Percentiles rank a stretch among this genome's conserved stretches.
These are phyloP conservation scores for Edaphochlamys debaryana DNA, from an alignment of 139 green algal genomes.

Conservation along the genomic window DNA sequence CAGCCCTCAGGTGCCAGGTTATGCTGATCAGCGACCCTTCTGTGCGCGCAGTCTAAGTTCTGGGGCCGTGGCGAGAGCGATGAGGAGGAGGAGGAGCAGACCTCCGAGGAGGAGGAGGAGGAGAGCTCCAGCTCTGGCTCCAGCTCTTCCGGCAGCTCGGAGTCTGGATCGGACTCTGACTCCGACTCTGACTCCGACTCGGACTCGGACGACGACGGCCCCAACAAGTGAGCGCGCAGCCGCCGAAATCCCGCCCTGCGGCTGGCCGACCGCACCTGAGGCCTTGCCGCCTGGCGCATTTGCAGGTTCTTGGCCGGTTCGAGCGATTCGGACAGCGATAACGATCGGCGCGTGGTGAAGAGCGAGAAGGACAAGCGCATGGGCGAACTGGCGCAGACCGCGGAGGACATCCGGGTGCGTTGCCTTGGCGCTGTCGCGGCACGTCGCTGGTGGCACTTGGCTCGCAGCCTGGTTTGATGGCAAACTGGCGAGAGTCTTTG, in stretches of 20 bases:
- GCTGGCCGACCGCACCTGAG: background rate
- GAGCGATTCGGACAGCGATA: conserved; percentile 82
- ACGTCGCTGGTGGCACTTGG: background rate
- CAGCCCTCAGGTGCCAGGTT: too few species aligned
- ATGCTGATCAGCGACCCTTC: background rate
- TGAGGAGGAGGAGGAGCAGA: conserved; percentile 73
- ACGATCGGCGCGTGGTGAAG: conserved; percentile 85
- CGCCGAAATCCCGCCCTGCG: conserved; percentile 22
- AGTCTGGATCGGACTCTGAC: conserved; percentile 56
- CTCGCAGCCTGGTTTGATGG: background rate
- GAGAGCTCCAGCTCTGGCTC: conserved; percentile 28
- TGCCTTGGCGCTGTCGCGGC: background rate
- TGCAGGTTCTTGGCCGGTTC: conserved; percentile 80
- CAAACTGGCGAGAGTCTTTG: too few species aligned
- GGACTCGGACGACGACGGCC: conserved; percentile 52
- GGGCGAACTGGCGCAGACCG: conserved; percentile 83
- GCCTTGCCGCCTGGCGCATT: too few species aligned
- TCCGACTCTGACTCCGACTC: conserved; percentile 55
- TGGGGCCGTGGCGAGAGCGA: conserved; percentile 70
- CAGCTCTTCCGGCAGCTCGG: background rate
- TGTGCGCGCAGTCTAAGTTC: conserved; percentile 58
- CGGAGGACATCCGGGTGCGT: conserved; percentile 91
- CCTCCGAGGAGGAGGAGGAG: conserved; percentile 53
- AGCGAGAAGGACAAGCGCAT: conserved; percentile 89
- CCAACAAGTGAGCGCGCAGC: conserved; percentile 47